A percentile compares a stretch with the other conserved stretches of the same genome.
Evolutionary conservation across 208 protist genomes (phyloP).

Genomic region (Leishmania tarentolae): DNA sequence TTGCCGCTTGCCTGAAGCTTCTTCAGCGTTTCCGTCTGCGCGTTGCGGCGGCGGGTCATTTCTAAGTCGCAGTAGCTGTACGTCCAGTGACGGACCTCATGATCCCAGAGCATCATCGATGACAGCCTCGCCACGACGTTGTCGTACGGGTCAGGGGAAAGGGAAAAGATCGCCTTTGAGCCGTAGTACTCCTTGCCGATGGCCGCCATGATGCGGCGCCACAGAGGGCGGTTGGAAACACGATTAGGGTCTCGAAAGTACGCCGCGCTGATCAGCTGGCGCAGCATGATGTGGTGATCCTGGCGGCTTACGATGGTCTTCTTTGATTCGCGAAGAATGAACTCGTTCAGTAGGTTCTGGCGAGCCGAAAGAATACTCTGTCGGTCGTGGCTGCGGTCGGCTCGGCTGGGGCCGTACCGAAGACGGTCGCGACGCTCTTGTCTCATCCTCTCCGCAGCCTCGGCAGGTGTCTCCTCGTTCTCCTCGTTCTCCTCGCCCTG

Average conservation of each 20-base stretch:
- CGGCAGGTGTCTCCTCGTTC: constrained; percentile 20
- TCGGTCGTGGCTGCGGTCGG: constrained; percentile 50
- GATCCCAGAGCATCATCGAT: constrained; percentile 89
- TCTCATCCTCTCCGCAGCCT: constrained; percentile 17
- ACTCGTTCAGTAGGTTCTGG: constrained; percentile 78
- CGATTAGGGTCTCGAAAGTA: constrained; percentile 67
- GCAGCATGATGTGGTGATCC: constrained; percentile 88
- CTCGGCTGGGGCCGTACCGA: constrained; percentile 48
- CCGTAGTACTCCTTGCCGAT: constrained; percentile 83
- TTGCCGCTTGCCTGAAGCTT: constrained; percentile 58
- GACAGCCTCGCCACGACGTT: constrained; percentile 79
- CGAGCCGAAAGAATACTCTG: constrained; percentile 54
- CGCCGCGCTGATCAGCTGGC: constrained; percentile 69
- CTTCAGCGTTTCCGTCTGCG: constrained; percentile 54
- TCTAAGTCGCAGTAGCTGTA: constrained; percentile 71
- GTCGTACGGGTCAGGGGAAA: constrained; percentile 87
- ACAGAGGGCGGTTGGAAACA: constrained; percentile 57
- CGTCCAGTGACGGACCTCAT: constrained; percentile 54
- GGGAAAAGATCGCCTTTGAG: constrained; percentile 72
- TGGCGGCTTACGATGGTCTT: constrained; percentile 55
- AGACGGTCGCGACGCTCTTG: constrained; percentile 25
- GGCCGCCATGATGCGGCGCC: constrained; percentile 65
- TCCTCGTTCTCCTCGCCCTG: constrained; percentile 24
- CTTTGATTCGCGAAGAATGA: constrained; percentile 62
- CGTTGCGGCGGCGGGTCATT: constrained; percentile 47